These are phyloP conservation scores for Kodamaea sp. DNA, from an alignment of 1,139 yeast species.

Conservation along the genomic window DNA sequence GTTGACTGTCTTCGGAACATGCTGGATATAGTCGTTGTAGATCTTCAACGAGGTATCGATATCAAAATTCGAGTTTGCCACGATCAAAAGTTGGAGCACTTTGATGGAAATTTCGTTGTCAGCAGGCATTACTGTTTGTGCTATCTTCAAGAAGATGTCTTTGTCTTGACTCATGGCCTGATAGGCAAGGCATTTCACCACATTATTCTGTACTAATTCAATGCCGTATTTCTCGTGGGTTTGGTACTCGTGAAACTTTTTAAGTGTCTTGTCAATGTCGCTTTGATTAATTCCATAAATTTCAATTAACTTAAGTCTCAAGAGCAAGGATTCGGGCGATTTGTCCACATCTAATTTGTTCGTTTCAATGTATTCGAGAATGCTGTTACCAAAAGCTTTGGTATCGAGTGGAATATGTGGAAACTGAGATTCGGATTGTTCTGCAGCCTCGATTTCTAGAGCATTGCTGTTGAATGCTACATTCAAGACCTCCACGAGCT, in stretches of 20 bases:
- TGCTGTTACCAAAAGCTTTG: slow-evolving; percentile 1
- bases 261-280: slow-evolving; percentile 29
- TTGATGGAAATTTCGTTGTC: slow-evolving; percentile 38
- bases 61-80: slow-evolving; percentile 48
- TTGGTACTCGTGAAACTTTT: slow-evolving; percentile 39
- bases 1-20: slow-evolving; percentile 38
- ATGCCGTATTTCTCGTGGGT: slow-evolving; percentile 36
- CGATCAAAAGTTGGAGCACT: slow-evolving; percentile 46
- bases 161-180: slow-evolving; percentile 42
- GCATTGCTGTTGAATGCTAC: not conserved
- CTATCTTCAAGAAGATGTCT: slow-evolving; percentile 36
- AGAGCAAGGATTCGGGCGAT: slow-evolving; percentile 25
- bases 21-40: slow-evolving; percentile 52
- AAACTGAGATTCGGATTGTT: not conserved
- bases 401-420: not conserved
- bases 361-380: slow-evolving; percentile 21
- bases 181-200: slow-evolving; percentile 26
- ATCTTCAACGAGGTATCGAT: slow-evolving; percentile 47
- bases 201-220: slow-evolving; percentile 31
- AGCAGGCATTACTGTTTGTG: slow-evolving; percentile 41
- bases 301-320: slow-evolving; percentile 33
- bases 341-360: slow-evolving; percentile 26
- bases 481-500: slow-evolving; percentile 5
- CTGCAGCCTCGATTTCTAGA: not conserved
- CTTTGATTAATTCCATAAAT: slow-evolving; percentile 38